Conservation (phyloP, 139 green algal genomes). For the Picochlorum sp. region DNA sequence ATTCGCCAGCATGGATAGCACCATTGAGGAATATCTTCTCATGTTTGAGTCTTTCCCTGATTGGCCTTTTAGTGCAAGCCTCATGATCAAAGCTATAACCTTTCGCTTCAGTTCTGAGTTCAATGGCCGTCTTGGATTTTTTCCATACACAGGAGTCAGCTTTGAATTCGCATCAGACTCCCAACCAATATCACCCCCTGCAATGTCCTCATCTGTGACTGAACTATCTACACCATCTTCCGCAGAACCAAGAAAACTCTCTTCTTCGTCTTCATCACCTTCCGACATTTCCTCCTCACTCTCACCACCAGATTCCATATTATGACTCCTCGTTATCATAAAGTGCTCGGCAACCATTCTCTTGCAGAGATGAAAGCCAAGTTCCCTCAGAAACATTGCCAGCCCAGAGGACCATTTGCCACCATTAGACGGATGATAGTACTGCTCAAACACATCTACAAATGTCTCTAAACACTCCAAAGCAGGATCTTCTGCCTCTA, state of each 20-base stretch:
- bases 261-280: conserved; percentile 5
- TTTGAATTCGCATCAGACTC: background rate
- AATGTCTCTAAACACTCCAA: conserved; percentile 29
- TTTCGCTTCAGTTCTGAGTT: background rate
- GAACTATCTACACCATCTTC: conserved; percentile 8
- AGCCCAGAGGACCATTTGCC: conserved; percentile 51
- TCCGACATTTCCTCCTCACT: background rate
- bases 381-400: conserved; percentile 27
- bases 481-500: conserved; percentile 1
- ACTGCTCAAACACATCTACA: conserved; percentile 64
- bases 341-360: conserved; percentile 25
- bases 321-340: background rate
- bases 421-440: conserved; percentile 76
- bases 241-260: background rate
- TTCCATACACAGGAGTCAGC: background rate
- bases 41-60: conserved; percentile 57
- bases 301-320: background rate
- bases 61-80: conserved; percentile 58
- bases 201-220: background rate
- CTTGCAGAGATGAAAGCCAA: conserved; percentile 38
- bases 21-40: conserved; percentile 21
- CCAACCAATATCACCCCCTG: background rate
- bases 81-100: conserved; percentile 36
- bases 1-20: conserved; percentile 50
- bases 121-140: background rate